Percentiles rank a stretch among this genome's conserved stretches.
These are phyloP conservation scores for Linderniella brevidens DNA, from an alignment of 257 asterid species.

Conservation along the genomic window DNA sequence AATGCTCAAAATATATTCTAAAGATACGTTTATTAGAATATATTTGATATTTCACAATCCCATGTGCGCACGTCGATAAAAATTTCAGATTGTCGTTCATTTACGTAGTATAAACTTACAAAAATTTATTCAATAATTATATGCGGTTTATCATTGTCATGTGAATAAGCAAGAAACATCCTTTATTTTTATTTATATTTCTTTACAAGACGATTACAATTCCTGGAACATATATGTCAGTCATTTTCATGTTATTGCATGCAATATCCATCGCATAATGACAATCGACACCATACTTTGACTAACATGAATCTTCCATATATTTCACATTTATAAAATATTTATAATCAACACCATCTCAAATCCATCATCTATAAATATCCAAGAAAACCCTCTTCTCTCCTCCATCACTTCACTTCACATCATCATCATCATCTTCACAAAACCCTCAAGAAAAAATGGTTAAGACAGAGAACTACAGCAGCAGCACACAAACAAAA, in stretches of 20 bases:
- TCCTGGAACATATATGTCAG: constrained; percentile 46
- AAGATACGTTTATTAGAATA: background rate
- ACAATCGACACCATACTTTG: constrained; percentile 16
- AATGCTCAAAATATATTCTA: background rate
- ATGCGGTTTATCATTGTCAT: constrained; percentile 12
- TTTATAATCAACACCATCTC: too few species aligned
- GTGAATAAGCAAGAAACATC: constrained; percentile 10
- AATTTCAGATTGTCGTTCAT: background rate
- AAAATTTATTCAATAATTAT: constrained; percentile 6
- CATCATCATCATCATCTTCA: background rate
- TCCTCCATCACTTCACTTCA: background rate
- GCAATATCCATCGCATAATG: constrained; percentile 4
- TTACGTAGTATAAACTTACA: background rate
- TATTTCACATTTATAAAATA: background rate
- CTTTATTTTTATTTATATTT: constrained; percentile 2
- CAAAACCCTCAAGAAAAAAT: constrained; percentile 12
- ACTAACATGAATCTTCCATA: constrained; percentile 14
- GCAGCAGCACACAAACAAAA: constrained; percentile 4
- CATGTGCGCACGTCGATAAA: background rate
- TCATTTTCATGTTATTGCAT: constrained; percentile 31
- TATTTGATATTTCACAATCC: too few species aligned
- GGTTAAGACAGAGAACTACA: constrained; percentile 41
- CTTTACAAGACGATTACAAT: constrained; percentile 7
- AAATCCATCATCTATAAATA: too few species aligned
- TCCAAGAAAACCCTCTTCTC: too few species aligned